Evolutionary conservation across 371 early-diverging fungal genomes (phyloP).

Genomic region (Modicella reniformis): DNA sequence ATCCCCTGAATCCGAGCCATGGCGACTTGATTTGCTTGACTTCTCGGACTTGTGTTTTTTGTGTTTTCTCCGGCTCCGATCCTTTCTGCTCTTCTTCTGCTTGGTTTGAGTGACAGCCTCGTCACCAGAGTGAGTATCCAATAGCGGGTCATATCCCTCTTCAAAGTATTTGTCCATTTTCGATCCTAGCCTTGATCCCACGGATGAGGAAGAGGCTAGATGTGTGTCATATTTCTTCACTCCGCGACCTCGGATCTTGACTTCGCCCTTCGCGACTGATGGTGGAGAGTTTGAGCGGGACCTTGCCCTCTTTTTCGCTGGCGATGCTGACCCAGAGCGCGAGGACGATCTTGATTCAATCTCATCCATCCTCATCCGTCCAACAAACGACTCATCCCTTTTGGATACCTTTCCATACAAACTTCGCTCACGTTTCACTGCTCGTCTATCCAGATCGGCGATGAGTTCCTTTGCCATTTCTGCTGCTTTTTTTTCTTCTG

Average conservation of each 20-base stretch:
- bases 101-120: conserved; percentile 39
- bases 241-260: conserved; percentile 30
- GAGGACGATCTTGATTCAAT: neutral
- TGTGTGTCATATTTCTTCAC: conserved; percentile 13
- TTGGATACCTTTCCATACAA: conserved; percentile 47
- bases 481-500: conserved; percentile 60
- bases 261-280: neutral
- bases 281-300: conserved; percentile 20
- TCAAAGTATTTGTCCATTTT: conserved; percentile 82
- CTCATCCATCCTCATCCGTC: conserved; percentile 35
- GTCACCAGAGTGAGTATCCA: conserved; percentile 68
- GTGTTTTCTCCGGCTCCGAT: conserved; percentile 34
- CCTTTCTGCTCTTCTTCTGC: conserved; percentile 44
- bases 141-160: conserved; percentile 70
- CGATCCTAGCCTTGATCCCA: conserved; percentile 50
- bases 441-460: conserved; percentile 34
- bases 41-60: conserved; percentile 39
- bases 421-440: conserved; percentile 24
- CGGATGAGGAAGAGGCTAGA: conserved; percentile 1
- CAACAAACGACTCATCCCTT: conserved; percentile 2
- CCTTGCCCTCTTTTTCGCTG: neutral
- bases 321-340: neutral
- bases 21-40: conserved; percentile 10
- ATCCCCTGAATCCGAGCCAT: conserved; percentile 15
- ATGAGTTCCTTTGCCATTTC: conserved; percentile 40